phyloP scores from a whole-genome alignment of 768 basidiomycete genomes.

The Macrolepiota fuliginosa region DNA sequence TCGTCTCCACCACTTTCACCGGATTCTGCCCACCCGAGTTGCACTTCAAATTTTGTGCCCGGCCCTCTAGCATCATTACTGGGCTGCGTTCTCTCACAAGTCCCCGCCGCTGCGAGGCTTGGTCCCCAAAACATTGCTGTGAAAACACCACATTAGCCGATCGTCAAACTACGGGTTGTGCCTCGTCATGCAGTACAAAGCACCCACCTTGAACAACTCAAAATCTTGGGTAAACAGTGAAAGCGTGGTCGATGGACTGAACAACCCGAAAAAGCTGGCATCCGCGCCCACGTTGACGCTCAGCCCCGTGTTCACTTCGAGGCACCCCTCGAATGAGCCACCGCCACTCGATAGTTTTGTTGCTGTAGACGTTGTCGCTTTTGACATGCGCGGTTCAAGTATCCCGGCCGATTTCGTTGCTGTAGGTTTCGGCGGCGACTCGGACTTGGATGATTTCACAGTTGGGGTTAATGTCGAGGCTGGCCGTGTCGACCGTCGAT shows the following conservation, averaged over 20 bases:
- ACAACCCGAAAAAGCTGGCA: conserved; percentile 38
- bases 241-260: conserved; percentile 29
- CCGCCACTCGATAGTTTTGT: not conserved
- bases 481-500: not conserved
- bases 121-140: conserved; percentile 18
- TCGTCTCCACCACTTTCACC: not conserved
- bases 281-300: conserved; percentile 38
- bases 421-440: not conserved
- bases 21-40: not conserved
- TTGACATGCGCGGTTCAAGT: not conserved
- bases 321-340: conserved; percentile 26
- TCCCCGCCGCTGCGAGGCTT: not conserved
- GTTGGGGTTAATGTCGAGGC: not conserved
- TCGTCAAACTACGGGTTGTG: not conserved
- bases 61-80: not conserved
- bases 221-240: conserved; percentile 35
- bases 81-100: not conserved
- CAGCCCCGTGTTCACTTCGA: conserved; percentile 30
- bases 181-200: not conserved
- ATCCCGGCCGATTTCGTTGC: not conserved
- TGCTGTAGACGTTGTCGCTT: not conserved
- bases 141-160: not conserved
- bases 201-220: conserved; percentile 34
- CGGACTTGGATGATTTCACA: not conserved
- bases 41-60: not conserved